These are phyloP conservation scores for Uronychia setigera DNA, from an alignment of 73 alveolate species.

Conservation along the genomic window DNA sequence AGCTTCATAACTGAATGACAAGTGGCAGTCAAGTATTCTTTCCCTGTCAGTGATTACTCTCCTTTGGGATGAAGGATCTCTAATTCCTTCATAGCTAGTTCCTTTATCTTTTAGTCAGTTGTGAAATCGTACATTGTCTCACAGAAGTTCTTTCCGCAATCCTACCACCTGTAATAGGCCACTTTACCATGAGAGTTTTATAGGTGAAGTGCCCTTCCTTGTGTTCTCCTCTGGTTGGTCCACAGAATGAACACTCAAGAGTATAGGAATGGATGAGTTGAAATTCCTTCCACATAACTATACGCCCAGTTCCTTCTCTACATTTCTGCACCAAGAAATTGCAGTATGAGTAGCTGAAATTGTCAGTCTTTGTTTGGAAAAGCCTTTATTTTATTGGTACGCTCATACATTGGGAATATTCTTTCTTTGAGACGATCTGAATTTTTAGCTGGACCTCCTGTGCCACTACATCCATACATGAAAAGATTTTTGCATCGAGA, in stretches of 20 bases:
- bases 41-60: not conserved
- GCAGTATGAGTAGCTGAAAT: constrained; percentile 46
- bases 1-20: not conserved
- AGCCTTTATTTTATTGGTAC: not conserved
- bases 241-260: constrained; percentile 35
- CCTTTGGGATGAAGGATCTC: not conserved
- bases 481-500: constrained; percentile 71
- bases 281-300: constrained; percentile 48
- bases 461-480: constrained; percentile 58
- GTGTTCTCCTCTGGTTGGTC: constrained; percentile 33
- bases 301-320: constrained; percentile 39
- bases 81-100: not conserved
- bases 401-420: constrained; percentile 26
- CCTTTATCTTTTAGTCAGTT: not conserved
- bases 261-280: constrained; percentile 17
- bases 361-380: constrained; percentile 9
- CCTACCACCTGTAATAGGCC: constrained; percentile 6
- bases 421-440: constrained; percentile 29
- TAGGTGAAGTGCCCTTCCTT: constrained; percentile 31
- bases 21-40: not conserved
- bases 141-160: not conserved
- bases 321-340: constrained; percentile 28
- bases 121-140: not conserved
- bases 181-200: not conserved
- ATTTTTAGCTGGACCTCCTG: constrained; percentile 31